phyloP scores from a whole-genome alignment of 2,329 filamentous ascomycete genomes.

The Penicillium sp. region DNA sequence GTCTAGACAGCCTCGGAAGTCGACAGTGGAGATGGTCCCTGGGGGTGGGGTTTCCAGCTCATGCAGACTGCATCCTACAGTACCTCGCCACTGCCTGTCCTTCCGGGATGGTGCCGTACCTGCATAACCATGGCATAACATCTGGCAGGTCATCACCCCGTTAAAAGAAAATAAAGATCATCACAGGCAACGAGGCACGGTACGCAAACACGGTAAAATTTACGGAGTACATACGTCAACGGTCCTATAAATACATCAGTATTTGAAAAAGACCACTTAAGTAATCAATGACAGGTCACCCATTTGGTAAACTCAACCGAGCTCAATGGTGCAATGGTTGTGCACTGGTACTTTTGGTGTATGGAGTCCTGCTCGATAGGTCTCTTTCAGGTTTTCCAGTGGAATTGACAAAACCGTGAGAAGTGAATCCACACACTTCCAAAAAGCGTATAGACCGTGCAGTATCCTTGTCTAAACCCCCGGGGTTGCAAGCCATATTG shows the following conservation, averaged over 20 bases:
- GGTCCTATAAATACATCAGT: background rate
- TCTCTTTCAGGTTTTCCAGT: background rate
- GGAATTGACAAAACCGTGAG: background rate
- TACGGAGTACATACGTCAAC: background rate
- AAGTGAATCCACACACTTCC: background rate
- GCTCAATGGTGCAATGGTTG: background rate
- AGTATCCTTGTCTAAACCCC: slow-evolving; percentile 10
- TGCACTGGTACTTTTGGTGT: background rate
- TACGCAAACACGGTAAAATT: background rate
- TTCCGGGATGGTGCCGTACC: background rate
- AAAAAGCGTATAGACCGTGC: slow-evolving; percentile 5
- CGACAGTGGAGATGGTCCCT: slow-evolving; percentile 1
- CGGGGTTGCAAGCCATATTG: slow-evolving; percentile 1
- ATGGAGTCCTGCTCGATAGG: slow-evolving; percentile 8
- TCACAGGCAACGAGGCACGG: background rate
- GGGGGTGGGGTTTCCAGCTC: background rate
- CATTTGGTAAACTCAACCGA: background rate
- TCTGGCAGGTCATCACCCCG: background rate
- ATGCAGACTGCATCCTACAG: background rate
- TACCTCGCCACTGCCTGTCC: background rate
- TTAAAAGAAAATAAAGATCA: background rate
- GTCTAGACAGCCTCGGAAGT: background rate
- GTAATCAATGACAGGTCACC: background rate
- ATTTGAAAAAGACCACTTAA: background rate
- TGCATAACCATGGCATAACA: background rate